Conservation (phyloP, 345 rosid species). For the Gossypium raimondii region DNA sequence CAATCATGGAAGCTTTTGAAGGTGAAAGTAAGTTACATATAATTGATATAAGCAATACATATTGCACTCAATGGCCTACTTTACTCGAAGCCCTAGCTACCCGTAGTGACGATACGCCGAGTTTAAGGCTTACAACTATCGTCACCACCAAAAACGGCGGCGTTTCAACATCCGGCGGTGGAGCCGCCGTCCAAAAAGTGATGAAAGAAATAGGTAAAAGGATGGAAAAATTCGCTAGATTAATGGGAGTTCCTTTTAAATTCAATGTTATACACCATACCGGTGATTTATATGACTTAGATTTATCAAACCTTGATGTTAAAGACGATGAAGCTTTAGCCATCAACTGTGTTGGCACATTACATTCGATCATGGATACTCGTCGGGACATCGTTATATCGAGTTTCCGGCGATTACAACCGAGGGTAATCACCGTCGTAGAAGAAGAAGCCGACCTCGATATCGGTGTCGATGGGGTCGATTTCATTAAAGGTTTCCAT, state of each 20-base stretch:
- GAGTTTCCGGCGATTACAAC: constrained; percentile 53
- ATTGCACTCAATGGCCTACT: constrained; percentile 98
- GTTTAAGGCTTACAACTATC: constrained; percentile 65
- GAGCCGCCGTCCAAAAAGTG: constrained; percentile 48
- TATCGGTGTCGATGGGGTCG: constrained; percentile 51
- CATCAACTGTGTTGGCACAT: constrained; percentile 61
- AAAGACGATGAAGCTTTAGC: constrained; percentile 75
- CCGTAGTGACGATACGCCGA: constrained; percentile 86
- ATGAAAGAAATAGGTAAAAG: constrained; percentile 90
- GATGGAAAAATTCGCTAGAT: constrained; percentile 94
- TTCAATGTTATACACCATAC: constrained; percentile 67
- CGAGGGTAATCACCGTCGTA: constrained; percentile 67
- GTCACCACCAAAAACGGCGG: constrained; percentile 36
- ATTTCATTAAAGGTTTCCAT: constrained; percentile 60
- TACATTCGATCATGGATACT: constrained; percentile 52
- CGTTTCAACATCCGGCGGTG: constrained; percentile 29
- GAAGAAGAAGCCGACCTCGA: constrained; percentile 97
- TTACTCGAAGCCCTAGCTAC: constrained; percentile 93
- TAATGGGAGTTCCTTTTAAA: constrained; percentile 97
- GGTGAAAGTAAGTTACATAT: constrained; percentile 79
- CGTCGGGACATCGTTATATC: constrained; percentile 66
- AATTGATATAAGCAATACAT: constrained; percentile 82
- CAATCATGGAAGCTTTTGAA: constrained; percentile 87
- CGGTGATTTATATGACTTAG: constrained; percentile 68
- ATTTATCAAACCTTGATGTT: constrained; percentile 47